Conservation (phyloP, 768 basidiomycete genomes). For the Suillus variegatus region DNA sequence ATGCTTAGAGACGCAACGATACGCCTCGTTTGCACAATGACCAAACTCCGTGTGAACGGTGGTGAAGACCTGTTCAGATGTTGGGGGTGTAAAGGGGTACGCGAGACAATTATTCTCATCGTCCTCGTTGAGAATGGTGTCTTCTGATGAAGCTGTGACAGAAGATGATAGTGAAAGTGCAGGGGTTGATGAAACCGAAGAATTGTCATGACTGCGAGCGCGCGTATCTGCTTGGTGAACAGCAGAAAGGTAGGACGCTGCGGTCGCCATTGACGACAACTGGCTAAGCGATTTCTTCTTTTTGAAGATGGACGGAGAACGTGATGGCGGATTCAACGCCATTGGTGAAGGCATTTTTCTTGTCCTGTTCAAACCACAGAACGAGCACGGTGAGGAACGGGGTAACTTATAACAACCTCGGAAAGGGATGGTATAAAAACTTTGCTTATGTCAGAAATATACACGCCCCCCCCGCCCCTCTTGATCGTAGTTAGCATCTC, state of each 20-base stretch:
- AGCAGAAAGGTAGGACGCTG: slow-evolving; percentile 61
- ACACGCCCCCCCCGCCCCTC: neutral
- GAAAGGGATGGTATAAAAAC: neutral
- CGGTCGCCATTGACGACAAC: slow-evolving; percentile 46
- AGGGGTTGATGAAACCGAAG: slow-evolving; percentile 63
- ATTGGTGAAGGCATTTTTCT: slow-evolving; percentile 58
- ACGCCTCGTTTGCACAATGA: slow-evolving; percentile 78
- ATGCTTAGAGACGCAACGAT: slow-evolving; percentile 69
- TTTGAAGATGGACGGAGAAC: slow-evolving; percentile 60
- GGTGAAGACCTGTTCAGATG: slow-evolving; percentile 75
- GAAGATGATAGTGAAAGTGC: slow-evolving; percentile 77
- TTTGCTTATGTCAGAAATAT: neutral
- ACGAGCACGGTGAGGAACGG: slow-evolving; percentile 13
- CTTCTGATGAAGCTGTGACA: slow-evolving; percentile 67
- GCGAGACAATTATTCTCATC: slow-evolving; percentile 60
- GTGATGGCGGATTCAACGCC: slow-evolving; percentile 55
- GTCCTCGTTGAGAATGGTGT: slow-evolving; percentile 59
- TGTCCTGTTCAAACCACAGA: slow-evolving; percentile 10
- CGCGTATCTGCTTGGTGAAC: slow-evolving; percentile 59
- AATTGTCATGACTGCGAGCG: slow-evolving; percentile 47
- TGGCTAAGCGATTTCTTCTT: slow-evolving; percentile 47
- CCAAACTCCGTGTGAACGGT: slow-evolving; percentile 93
- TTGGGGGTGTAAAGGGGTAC: slow-evolving; percentile 65
- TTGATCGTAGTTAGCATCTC: neutral
- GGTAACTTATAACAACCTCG: neutral